phyloP scores from a whole-genome alignment of 352 stramenopile species.

The Pseudoperonospora humuli region DNA sequence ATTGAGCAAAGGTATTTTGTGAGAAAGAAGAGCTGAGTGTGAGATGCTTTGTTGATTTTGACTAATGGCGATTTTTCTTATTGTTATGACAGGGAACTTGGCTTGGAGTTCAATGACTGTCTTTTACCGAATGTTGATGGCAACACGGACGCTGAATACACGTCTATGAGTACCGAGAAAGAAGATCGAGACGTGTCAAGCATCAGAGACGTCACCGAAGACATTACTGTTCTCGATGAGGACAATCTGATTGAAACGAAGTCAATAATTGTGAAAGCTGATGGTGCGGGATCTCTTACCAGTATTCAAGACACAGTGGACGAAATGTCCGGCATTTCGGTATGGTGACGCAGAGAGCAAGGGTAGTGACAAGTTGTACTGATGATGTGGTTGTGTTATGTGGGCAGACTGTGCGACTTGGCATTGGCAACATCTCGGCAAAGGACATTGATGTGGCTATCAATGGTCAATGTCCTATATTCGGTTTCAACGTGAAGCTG shows the following conservation, averaged over 20 bases:
- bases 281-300: constrained; percentile 65
- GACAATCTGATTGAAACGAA: constrained; percentile 40
- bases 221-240: constrained; percentile 29
- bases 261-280: constrained; percentile 75
- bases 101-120: constrained; percentile 61
- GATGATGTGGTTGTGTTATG: not conserved
- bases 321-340: constrained; percentile 50
- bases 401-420: constrained; percentile 59
- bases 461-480: constrained; percentile 75
- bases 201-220: constrained; percentile 3
- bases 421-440: constrained; percentile 68
- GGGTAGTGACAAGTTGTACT: too few species aligned
- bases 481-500: constrained; percentile 77
- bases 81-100: constrained; percentile 39
- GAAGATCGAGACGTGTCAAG: constrained; percentile 4
- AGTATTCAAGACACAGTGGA: constrained; percentile 83
- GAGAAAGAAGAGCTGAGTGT: not conserved
- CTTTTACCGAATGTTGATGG: constrained; percentile 30
- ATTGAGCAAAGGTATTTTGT: constrained; percentile 54
- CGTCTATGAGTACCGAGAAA: constrained; percentile 1
- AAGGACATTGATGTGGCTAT: constrained; percentile 79
- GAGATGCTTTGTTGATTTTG: not conserved
- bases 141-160: constrained; percentile 14
- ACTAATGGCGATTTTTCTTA: not conserved
- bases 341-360: constrained; percentile 8